Percentiles rank a stretch among this genome's conserved stretches.
Evolutionary conservation across 2,329 filamentous ascomycete species (phyloP).

Genomic region (Ophiostoma perfectum): DNA sequence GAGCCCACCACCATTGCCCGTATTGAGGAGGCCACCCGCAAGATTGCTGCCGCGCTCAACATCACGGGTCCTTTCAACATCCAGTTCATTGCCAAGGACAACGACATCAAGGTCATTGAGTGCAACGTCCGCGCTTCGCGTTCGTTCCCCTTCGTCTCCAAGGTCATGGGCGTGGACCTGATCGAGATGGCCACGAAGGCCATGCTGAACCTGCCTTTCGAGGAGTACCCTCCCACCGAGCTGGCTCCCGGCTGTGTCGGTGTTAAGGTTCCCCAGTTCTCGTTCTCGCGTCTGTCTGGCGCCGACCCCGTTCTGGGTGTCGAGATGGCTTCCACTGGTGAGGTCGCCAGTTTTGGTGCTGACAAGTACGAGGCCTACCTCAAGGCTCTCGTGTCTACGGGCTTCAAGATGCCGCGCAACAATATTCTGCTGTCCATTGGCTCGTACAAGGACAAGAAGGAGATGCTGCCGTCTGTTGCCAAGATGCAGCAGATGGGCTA

Average conservation of each 20-base stretch:
- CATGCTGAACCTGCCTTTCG: slow-evolving; percentile 78
- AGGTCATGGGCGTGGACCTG: slow-evolving; percentile 95
- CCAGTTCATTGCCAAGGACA: slow-evolving; percentile 98
- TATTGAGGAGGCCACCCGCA: slow-evolving; percentile 90
- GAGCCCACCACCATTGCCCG: slow-evolving; percentile 80
- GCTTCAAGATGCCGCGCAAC: slow-evolving; percentile 92
- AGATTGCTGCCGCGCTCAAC: slow-evolving; percentile 90
- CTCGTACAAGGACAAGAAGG: slow-evolving; percentile 95
- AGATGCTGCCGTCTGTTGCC: slow-evolving; percentile 88
- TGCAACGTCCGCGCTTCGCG: slow-evolving; percentile 95
- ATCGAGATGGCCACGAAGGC: slow-evolving; percentile 99
- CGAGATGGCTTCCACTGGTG: slow-evolving; percentile 98
- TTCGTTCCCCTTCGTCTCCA: slow-evolving; percentile 97
- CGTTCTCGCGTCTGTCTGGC: slow-evolving; percentile 92
- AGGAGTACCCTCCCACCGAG: slow-evolving; percentile 71
- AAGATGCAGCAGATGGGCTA: slow-evolving; percentile 88
- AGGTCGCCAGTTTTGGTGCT: slow-evolving; percentile 91
- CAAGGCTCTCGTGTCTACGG: slow-evolving; percentile 90
- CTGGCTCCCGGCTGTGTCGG: slow-evolving; percentile 80
- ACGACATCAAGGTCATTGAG: slow-evolving; percentile 99
- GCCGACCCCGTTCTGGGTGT: slow-evolving; percentile 95
- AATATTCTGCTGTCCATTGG: slow-evolving; percentile 95
- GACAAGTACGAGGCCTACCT: slow-evolving; percentile 98
- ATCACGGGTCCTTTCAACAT: slow-evolving; percentile 98
- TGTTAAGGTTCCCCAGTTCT: slow-evolving; percentile 98